Conservation (phyloP, 495 filamentous ascomycete species). For the Tirmania nivea region DNA sequence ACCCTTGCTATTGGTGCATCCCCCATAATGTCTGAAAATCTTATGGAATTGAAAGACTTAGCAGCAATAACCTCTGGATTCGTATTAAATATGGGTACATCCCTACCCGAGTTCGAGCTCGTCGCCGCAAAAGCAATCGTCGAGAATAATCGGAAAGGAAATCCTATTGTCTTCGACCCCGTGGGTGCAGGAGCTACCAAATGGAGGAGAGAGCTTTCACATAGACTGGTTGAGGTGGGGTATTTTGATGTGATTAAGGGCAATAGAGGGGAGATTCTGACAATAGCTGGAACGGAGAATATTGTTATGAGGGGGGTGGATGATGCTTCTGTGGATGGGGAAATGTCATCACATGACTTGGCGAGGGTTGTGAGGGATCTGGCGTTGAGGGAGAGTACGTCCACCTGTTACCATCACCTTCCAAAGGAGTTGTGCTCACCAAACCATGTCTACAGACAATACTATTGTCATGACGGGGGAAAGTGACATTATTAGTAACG, state of each 20-base stretch:
- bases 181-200: constrained; percentile 75
- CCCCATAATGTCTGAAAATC: constrained; percentile 85
- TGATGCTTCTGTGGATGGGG: constrained; percentile 34
- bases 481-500: background rate
- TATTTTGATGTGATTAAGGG: constrained; percentile 83
- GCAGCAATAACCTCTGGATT: constrained; percentile 38
- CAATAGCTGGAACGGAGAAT: constrained; percentile 29
- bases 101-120: constrained; percentile 52
- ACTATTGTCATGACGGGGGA: background rate
- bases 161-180: constrained; percentile 69
- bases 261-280: constrained; percentile 73
- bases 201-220: constrained; percentile 47
- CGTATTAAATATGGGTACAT: constrained; percentile 89
- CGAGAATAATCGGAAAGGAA: constrained; percentile 56
- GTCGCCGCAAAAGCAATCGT: constrained; percentile 32
- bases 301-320: constrained; percentile 47
- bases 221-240: constrained; percentile 46
- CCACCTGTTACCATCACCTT: background rate
- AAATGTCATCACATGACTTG: background rate
- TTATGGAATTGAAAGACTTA: constrained; percentile 61
- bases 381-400: background rate
- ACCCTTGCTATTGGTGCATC: constrained; percentile 64
- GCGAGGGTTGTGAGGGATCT: background rate
- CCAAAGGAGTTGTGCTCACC: no score
- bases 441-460: no score